A percentile compares a stretch with the other conserved stretches of the same genome.
Evolutionary conservation across 75 land plant species (phyloP).

Genomic region (Sequoia sempervirens): DNA sequence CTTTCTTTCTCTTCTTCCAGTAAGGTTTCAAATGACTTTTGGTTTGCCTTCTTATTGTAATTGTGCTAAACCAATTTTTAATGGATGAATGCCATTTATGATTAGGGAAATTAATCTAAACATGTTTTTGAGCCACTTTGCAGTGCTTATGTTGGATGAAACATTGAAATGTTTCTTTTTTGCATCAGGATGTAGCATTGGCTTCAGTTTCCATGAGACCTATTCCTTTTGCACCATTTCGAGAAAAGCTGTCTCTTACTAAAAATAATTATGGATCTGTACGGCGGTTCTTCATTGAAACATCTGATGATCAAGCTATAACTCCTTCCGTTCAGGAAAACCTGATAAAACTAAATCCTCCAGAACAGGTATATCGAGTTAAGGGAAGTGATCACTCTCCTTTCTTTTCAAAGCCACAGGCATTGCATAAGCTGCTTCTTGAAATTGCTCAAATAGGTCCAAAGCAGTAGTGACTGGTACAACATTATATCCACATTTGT

Average conservation of each 20-base stretch:
- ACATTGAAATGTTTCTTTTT: not conserved
- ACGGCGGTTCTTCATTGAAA: constrained; percentile 67
- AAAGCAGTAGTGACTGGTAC: not conserved
- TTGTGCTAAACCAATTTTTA: not conserved
- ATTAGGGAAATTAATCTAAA: not conserved
- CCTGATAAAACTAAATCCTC: constrained; percentile 58
- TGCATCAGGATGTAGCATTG: constrained; percentile 74
- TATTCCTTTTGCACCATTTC: constrained; percentile 77
- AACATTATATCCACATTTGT: not conserved
- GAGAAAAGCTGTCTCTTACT: constrained; percentile 75
- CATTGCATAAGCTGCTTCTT: constrained; percentile 67
- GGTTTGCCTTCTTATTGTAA: not conserved
- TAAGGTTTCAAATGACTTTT: not conserved
- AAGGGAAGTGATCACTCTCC: constrained; percentile 95
- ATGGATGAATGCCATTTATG: not conserved
- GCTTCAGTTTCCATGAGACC: constrained; percentile 91
- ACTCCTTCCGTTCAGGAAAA: constrained; percentile 52
- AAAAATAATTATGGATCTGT: constrained; percentile 70
- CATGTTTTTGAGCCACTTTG: not conserved
- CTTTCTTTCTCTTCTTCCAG: not conserved
- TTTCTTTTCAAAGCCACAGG: constrained; percentile 94
- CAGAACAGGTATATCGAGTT: constrained; percentile 66
- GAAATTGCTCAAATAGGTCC: constrained; percentile 61
- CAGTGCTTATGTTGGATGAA: not conserved
- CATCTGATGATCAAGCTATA: constrained; percentile 74